phyloP scores from a whole-genome alignment of 1,139 yeast genomes.

The Lodderomyces jiufengensis region DNA sequence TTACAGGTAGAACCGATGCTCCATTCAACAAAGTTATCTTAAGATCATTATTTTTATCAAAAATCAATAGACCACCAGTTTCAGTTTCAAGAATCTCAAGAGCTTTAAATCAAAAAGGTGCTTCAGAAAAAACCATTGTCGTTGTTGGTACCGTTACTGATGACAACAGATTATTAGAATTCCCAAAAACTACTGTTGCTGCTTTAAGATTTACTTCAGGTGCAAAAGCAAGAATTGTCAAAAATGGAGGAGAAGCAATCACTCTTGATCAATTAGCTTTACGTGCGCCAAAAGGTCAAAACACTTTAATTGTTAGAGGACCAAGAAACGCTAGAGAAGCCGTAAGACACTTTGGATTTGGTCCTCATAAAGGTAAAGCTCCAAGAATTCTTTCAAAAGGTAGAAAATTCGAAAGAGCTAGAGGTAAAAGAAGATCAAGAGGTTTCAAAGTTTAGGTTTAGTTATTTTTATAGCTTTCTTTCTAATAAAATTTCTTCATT shows the following conservation, averaged over 20 bases:
- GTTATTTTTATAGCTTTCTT: constrained; percentile 5
- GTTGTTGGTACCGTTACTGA: constrained; percentile 99
- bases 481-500: neutral
- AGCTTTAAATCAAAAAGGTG: constrained; percentile 79
- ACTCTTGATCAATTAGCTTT: constrained; percentile 98
- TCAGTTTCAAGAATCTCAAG: constrained; percentile 88
- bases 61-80: constrained; percentile 99
- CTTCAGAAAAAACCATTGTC: constrained; percentile 89
- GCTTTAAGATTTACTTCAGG: constrained; percentile 99
- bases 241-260: constrained; percentile 99
- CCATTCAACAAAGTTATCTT: constrained; percentile 97
- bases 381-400: constrained; percentile 97
- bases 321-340: constrained; percentile 99
- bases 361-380: constrained; percentile 99
- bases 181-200: constrained; percentile 97
- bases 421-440: constrained; percentile 99
- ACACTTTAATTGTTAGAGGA: constrained; percentile 97
- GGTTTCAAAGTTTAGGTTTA: constrained; percentile 99
- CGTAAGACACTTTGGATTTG: constrained; percentile 99
- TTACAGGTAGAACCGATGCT: constrained; percentile 92
- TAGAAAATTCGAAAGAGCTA: constrained; percentile 99
- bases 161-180: constrained; percentile 88
- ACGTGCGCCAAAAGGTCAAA: constrained; percentile 99
- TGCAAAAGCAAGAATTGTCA: constrained; percentile 95
- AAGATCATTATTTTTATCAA: constrained; percentile 91